These are phyloP conservation scores for Mycosarcoma mackinlayi DNA, from an alignment of 1,284 basidiomycete species.

Conservation along the genomic window DNA sequence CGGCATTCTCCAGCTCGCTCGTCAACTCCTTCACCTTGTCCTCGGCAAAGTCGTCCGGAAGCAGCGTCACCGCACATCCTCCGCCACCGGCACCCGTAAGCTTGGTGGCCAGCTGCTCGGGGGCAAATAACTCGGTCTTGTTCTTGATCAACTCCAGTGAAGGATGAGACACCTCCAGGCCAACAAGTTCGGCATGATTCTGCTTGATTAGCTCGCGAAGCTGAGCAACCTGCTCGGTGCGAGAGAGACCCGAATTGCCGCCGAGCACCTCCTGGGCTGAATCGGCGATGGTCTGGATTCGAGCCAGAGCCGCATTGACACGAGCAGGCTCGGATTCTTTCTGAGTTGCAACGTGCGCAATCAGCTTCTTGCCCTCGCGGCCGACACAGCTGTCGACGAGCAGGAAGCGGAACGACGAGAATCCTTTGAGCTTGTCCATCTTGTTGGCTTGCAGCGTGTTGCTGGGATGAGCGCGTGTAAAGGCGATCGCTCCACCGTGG, in stretches of 20 bases:
- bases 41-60: constrained; percentile 80
- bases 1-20: constrained; percentile 69
- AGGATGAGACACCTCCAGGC: constrained; percentile 93
- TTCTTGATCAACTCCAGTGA: constrained; percentile 83
- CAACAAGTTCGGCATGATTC: constrained; percentile 87
- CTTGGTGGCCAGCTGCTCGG: constrained; percentile 81
- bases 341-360: constrained; percentile 83
- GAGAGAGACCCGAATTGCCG: constrained; percentile 25
- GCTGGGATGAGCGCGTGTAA: constrained; percentile 82
- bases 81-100: constrained; percentile 98
- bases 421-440: constrained; percentile 88
- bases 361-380: constrained; percentile 92
- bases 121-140: constrained; percentile 76
- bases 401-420: constrained; percentile 75
- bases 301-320: constrained; percentile 41
- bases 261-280: constrained; percentile 51
- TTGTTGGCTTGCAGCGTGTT: constrained; percentile 73
- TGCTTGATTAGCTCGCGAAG: constrained; percentile 74
- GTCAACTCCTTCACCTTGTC: constrained; percentile 40
- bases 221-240: constrained; percentile 27
- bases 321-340: constrained; percentile 74
- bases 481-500: constrained; percentile 91
- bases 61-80: constrained; percentile 93
- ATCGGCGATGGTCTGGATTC: constrained; percentile 53
- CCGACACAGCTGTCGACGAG: constrained; percentile 92